Conservation (phyloP, 1,139 yeast genomes). For the Saccharomyces hybrid region DNA sequence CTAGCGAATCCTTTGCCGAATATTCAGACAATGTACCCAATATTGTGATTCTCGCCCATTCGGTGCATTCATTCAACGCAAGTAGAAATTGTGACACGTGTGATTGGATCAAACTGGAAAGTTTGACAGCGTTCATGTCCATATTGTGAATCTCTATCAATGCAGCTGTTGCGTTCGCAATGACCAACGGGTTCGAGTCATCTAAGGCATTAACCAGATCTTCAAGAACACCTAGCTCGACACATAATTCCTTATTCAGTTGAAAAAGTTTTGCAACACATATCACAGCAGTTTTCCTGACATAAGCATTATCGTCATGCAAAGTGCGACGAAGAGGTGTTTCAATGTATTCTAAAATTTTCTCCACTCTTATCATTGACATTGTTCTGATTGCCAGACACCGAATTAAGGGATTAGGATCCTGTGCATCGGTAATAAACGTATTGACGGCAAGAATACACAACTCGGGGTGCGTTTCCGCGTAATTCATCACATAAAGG, state of each 20-base stretch:
- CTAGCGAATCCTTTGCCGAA: conserved; percentile 46
- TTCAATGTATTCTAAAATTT: conserved; percentile 91
- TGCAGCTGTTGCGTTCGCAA: conserved; percentile 86
- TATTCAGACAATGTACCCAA: conserved; percentile 75
- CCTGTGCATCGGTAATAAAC: conserved; percentile 92
- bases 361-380: conserved; percentile 96
- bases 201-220: conserved; percentile 61
- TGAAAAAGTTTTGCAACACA: conserved; percentile 95
- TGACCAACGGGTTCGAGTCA: conserved; percentile 94
- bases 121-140: conserved; percentile 42
- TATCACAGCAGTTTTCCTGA: conserved; percentile 93
- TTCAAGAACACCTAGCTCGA: conserved; percentile 80
- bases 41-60: conserved; percentile 95
- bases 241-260: conserved; percentile 68
- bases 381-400: conserved; percentile 96
- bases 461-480: conserved; percentile 90
- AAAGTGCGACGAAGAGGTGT: conserved; percentile 80
- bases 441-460: conserved; percentile 96
- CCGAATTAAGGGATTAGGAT: conserved; percentile 90
- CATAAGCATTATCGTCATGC: conserved; percentile 92
- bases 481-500: conserved; percentile 91
- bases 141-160: conserved; percentile 73
- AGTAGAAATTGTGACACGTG: conserved; percentile 49
- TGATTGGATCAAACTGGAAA: conserved; percentile 30
- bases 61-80: conserved; percentile 94